Percentiles rank a stretch among this genome's conserved stretches.
phyloP scores from a whole-genome alignment of 345 rosid species.

The Tarenaya hassleriana region DNA sequence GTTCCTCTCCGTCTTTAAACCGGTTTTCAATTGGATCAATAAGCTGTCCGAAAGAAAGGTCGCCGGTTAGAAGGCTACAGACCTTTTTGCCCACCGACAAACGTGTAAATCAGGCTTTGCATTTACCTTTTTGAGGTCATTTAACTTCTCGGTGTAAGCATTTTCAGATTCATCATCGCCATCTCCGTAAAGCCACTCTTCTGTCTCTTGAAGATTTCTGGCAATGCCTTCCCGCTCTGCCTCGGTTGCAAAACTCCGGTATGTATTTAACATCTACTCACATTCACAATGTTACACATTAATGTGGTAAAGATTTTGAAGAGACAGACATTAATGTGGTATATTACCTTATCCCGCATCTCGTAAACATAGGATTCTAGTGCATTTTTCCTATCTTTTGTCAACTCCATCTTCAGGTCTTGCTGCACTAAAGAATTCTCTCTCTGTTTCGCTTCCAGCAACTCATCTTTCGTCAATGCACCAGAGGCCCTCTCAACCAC shows the following conservation, averaged over 20 bases:
- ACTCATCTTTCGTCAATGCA: conserved; percentile 51
- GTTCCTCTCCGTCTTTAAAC: conserved; percentile 54
- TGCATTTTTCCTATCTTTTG: conserved; percentile 69
- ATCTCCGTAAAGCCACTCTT: conserved; percentile 84
- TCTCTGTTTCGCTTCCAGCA: conserved; percentile 45
- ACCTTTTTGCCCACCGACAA: neutral
- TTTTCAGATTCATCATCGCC: conserved; percentile 70
- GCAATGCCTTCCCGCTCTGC: conserved; percentile 54
- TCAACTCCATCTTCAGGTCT: conserved; percentile 64
- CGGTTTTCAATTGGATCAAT: conserved; percentile 64
- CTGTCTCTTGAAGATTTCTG: conserved; percentile 59
- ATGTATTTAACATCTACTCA: conserved; percentile 51
- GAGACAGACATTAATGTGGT: neutral
- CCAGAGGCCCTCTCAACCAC: conserved; percentile 42
- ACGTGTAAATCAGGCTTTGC: conserved; percentile 12
- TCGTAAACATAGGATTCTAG: conserved; percentile 77
- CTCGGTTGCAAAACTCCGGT: conserved; percentile 49
- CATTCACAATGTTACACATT: conserved; percentile 3
- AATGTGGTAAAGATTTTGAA: conserved; percentile 1
- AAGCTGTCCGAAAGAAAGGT: conserved; percentile 33
- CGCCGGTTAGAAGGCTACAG: neutral
- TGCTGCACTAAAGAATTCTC: conserved; percentile 52
- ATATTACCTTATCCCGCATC: conserved; percentile 69
- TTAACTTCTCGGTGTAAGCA: conserved; percentile 47
- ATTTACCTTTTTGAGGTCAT: conserved; percentile 53